Evolutionary conservation across 495 filamentous ascomycete species (phyloP).

Genomic region (Neurospora terricola): DNA sequence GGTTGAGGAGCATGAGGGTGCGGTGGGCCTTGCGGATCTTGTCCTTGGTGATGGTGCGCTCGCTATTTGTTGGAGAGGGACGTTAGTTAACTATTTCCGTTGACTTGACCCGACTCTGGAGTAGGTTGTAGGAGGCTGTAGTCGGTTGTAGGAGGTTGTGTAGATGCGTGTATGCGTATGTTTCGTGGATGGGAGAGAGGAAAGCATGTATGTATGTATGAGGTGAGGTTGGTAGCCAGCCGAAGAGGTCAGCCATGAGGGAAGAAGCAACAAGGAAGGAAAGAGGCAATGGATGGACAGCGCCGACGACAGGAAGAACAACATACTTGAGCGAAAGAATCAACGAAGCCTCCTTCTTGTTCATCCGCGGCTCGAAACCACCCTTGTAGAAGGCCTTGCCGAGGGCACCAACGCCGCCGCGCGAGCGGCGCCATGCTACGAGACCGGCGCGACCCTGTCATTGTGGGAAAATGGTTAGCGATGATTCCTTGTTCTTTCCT

Average conservation of each 20-base stretch:
- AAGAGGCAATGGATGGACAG: not conserved
- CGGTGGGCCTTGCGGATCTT: constrained; percentile 94
- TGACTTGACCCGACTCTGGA: too few relatives aligned
- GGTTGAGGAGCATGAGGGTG: constrained; percentile 93
- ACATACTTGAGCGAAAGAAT: constrained; percentile 85
- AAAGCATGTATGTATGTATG: not conserved
- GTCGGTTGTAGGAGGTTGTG: not conserved
- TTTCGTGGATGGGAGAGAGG: not conserved
- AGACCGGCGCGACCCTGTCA: constrained; percentile 82
- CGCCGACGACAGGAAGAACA: not conserved
- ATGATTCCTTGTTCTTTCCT: not conserved
- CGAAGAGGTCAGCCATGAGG: not conserved
- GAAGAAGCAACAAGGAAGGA: not conserved
- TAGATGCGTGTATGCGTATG: not conserved
- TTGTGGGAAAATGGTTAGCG: not conserved
- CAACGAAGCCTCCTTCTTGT: constrained; percentile 74
- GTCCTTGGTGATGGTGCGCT: constrained; percentile 76
- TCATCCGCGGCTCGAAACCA: constrained; percentile 93
- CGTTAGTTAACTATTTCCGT: constrained; percentile 4
- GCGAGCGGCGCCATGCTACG: constrained; percentile 74
- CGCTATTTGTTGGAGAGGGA: constrained; percentile 39
- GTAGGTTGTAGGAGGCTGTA: too few relatives aligned
- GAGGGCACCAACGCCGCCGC: constrained; percentile 63
- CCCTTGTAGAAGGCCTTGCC: constrained; percentile 94
- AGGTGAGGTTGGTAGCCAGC: not conserved